Evolutionary conservation across 148 eudicot species (phyloP), one percentile per base, ranked within the genome.

Genomic region (Pharnaceum exiguum): DNA sequence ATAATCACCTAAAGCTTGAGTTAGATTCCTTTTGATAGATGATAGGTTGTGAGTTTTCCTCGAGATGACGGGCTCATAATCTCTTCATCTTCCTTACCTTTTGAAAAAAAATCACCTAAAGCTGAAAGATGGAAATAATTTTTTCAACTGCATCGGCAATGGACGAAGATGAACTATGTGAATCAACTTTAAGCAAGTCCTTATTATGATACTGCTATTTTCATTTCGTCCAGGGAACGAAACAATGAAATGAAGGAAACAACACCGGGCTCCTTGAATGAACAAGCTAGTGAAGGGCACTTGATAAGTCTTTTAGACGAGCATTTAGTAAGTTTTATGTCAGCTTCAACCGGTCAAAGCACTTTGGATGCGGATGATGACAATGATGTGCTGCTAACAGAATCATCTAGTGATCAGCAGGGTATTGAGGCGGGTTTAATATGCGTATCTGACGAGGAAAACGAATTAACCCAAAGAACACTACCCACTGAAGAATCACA

Each of bases 301-400:
- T 2, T 12, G 9, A 38, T 2, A n/a, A 27, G 24, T 19, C 38
- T 36, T 7, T 2, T 46, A 32, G 27, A 46, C 25, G 32, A 36
- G 16, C 61, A 55, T 19, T 9, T n/a, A 3, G 57, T 56, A 57
- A 18, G 40, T 15, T 12, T 56, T 46, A 48, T 65, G 23, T 29
- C 47, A 36, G 62, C 23, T 17, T 46, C 70, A 47, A 33, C 57
- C 19, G 23, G 40, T 47, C 30, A 48, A 30, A n/a, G 40, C 63
- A 19, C 44, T 31, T 53, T 52, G 32, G 13, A 49, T 2, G 22
- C 16, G 3, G 42, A 31, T 19, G 15, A 10, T 13, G 58, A 48
- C 7, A 8, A 35, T n/a, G 45, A 21, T 35, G 43, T 30, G 30
- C 50, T 66, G 24, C 33, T 37, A 2, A 7, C 48, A 39, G 71